Percentiles rank a stretch among this genome's conserved stretches.
Conservation (phyloP, 2,329 filamentous ascomycete species). For the Sclerotiophoma versabilis region DNA sequence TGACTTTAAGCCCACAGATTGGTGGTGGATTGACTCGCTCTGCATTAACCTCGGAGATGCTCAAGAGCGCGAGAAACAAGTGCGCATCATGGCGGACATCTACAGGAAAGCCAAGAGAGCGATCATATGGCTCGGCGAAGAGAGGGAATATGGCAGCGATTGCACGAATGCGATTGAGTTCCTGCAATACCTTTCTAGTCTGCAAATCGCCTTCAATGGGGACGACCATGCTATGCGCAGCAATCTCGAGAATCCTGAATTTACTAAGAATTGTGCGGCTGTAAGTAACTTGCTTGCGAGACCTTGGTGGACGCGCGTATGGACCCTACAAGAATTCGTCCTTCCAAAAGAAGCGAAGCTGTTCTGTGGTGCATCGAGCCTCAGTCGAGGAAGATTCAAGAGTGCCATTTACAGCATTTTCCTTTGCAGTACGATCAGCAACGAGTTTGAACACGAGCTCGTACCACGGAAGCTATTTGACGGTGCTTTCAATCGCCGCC, state of each 20-base stretch:
- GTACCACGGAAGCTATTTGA: constrained; percentile 36
- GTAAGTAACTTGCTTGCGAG: constrained; percentile 34
- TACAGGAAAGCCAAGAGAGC: constrained; percentile 32
- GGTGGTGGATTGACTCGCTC: constrained; percentile 45
- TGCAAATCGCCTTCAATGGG: constrained; percentile 29
- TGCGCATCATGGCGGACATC: constrained; percentile 44
- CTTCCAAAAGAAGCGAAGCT: constrained; percentile 37
- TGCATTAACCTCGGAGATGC: constrained; percentile 40
- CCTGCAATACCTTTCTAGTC: constrained; percentile 26
- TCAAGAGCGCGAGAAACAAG: constrained; percentile 36
- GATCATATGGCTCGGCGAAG: constrained; percentile 45
- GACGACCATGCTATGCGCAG: constrained; percentile 26
- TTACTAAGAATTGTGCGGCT: constrained; percentile 28
- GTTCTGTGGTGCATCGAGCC: constrained; percentile 32
- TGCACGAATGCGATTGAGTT: constrained; percentile 38
- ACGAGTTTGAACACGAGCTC: constrained; percentile 33
- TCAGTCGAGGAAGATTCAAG: constrained; percentile 37
- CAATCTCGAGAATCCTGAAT: constrained; percentile 25
- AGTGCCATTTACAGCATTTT: constrained; percentile 42
- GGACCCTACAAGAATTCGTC: constrained; percentile 43
- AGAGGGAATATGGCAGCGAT: constrained; percentile 51
- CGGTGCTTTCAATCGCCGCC: constrained; percentile 38
- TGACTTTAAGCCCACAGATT: constrained; percentile 31
- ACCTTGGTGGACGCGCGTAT: constrained; percentile 38
- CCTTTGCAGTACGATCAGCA: constrained; percentile 30